Base-by-base conservation (phyloP, 352 stramenopile genomes). In the Aphanomyces invadans region DNA sequence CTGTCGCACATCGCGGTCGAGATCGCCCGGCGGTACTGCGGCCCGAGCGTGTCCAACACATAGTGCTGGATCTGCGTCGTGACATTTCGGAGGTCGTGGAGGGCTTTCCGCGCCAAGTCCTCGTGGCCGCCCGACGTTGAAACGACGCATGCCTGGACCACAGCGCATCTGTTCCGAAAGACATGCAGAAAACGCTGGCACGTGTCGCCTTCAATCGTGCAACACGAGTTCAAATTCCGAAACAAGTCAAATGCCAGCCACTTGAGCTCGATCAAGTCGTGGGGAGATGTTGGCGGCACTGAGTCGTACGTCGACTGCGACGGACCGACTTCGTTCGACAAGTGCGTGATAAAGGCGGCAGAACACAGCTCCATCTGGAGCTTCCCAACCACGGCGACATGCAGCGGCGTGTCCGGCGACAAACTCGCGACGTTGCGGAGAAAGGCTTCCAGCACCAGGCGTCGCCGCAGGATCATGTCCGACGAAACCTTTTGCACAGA, bases 221-320 rank as follows among this genome's bases (percentile, higher is more conserved):
- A 76, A 48, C 78, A 73, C 46, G 76, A 88, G 57, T 90, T 90
- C 1, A 92, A 73, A 23, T 72, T 79, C 23, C 76, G 64, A 57
- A 92, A 92, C 0, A 92, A 71, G 71, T 92, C 82, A 71, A 86
- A 92, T 2, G 59, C 62, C 42, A 92, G 65, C 83, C 83, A 92
- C 59, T 92, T 92, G 4, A 83, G 81, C 55, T 88, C 83, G 28
- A 45, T 45, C 9, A 73, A 72, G 65, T 92, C 83, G 1, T 72
- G 36, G 7, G 36, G 36, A 7, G 36, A 42, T n/a, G n/a, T n/a
- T n/a, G n/a, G n/a, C n/a, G n/a, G 36, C 36, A 42, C 36, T 15
- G 7, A 15, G 36, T 42, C 36, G 36, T 42, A n/a, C 79, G 1
- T 70, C 77, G 51, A 80, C 88, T 63, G 90, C 81, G 29, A 92